A percentile compares a stretch with the other conserved stretches of the same genome.
Evolutionary conservation across 1,284 basidiomycete species (phyloP).

Genomic region (Cryptococcus sp.): DNA sequence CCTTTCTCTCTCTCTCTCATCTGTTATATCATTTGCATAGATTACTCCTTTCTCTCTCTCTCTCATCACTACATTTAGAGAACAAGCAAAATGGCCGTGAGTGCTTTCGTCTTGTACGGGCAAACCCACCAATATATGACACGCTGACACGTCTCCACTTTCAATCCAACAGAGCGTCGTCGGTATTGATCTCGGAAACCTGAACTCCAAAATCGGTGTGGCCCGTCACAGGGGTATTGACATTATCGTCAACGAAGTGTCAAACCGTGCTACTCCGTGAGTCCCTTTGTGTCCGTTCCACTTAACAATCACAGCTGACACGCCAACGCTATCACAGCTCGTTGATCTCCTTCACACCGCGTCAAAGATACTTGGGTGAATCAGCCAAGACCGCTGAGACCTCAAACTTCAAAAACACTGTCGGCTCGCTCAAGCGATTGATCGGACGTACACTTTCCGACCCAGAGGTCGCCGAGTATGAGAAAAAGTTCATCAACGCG

Average conservation of each 20-base stretch:
- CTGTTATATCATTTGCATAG: no score
- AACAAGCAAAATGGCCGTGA: slow-evolving; percentile 39
- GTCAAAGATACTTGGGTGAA: slow-evolving; percentile 86
- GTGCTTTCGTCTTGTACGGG: slow-evolving; percentile 5
- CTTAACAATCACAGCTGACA: neutral
- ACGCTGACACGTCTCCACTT: neutral
- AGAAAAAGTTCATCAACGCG: slow-evolving; percentile 87
- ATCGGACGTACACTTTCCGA: slow-evolving; percentile 75
- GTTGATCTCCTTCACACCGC: slow-evolving; percentile 84
- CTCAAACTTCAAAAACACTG: slow-evolving; percentile 95
- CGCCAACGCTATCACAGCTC: slow-evolving; percentile 60
- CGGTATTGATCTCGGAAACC: slow-evolving; percentile 85
- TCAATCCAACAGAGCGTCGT: slow-evolving; percentile 62
- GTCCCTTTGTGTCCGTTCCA: slow-evolving; percentile 40
- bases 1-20: neutral
- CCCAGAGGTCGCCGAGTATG: slow-evolving; percentile 73
- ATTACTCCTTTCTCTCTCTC: neutral
- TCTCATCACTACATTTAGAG: slow-evolving; percentile 4
- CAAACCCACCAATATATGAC: no score
- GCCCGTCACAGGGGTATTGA: slow-evolving; percentile 90
- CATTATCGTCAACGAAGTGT: slow-evolving; percentile 93
- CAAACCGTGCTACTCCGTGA: slow-evolving; percentile 89
- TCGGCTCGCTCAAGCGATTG: slow-evolving; percentile 85
- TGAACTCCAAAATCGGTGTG: slow-evolving; percentile 90
- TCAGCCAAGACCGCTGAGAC: slow-evolving; percentile 93